A percentile compares a stretch with the other conserved stretches of the same genome.
phyloP scores from a whole-genome alignment of 2,329 filamentous ascomycete species.

The Huntiella bhutanensis region DNA sequence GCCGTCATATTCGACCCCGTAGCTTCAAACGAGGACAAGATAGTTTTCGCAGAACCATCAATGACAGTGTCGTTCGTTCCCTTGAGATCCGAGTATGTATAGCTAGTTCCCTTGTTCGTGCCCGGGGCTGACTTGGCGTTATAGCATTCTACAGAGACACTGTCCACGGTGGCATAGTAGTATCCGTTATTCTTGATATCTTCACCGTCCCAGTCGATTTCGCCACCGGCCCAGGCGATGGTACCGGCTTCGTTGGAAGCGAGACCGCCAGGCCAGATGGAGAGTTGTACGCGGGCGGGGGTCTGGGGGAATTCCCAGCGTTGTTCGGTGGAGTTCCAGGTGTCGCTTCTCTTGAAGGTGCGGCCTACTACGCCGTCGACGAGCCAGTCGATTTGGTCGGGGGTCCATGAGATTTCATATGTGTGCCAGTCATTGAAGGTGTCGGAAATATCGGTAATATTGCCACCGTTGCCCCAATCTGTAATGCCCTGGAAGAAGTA shows the following conservation, averaged over 20 bases:
- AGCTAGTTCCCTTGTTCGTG: constrained; percentile 48
- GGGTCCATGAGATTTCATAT: constrained; percentile 86
- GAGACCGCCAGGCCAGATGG: constrained; percentile 85
- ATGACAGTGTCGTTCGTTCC: constrained; percentile 61
- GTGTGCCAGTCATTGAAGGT: constrained; percentile 67
- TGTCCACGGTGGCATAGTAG: constrained; percentile 65
- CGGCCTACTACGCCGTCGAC: constrained; percentile 67
- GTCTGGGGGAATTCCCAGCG: constrained; percentile 83
- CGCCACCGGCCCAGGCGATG: constrained; percentile 76
- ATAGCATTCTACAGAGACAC: constrained; percentile 76
- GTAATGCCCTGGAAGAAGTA: constrained; percentile 93
- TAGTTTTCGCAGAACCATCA: constrained; percentile 54
- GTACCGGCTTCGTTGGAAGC: constrained; percentile 65
- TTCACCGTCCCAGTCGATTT: constrained; percentile 65
- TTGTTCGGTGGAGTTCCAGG: constrained; percentile 69
- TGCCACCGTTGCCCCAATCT: constrained; percentile 58
- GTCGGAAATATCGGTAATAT: constrained; percentile 44
- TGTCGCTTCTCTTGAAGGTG: constrained; percentile 54
- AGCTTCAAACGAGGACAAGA: constrained; percentile 62
- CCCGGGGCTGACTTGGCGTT: constrained; percentile 43
- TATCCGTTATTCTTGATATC: constrained; percentile 74
- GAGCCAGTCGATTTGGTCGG: constrained; percentile 69
- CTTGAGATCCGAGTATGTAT: constrained; percentile 48
- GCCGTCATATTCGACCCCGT: constrained; percentile 56
- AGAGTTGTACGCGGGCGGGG: constrained; percentile 76